These are phyloP conservation scores for Chenopodium formosanum DNA, from an alignment of 148 eudicot genomes.

Conservation along the genomic window DNA sequence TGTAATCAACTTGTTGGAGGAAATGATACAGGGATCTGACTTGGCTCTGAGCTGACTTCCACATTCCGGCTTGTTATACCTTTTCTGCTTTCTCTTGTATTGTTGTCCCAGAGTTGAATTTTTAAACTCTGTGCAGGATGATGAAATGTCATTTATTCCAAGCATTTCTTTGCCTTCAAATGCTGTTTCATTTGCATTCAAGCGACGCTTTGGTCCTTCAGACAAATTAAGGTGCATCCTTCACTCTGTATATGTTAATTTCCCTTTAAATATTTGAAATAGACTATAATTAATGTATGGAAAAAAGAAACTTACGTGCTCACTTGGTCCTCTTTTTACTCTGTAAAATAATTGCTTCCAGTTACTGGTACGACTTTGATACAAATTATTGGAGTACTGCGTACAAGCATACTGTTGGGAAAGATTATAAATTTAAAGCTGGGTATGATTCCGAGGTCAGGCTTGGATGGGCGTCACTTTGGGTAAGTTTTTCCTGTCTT, in stretches of 20 bases:
- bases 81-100: neutral
- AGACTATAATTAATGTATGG: neutral
- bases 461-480: constrained; percentile 96
- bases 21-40: neutral
- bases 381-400: constrained; percentile 83
- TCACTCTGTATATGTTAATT: neutral
- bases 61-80: neutral
- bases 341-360: constrained; percentile 30
- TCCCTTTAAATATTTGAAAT: neutral
- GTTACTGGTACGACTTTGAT: constrained; percentile 88
- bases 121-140: constrained; percentile 45
- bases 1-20: neutral
- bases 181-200: constrained; percentile 76
- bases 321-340: neutral
- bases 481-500: constrained; percentile 53
- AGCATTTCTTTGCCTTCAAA: constrained; percentile 84
- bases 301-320: neutral
- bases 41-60: constrained; percentile 6
- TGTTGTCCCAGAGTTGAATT: neutral
- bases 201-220: constrained; percentile 79
- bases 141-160: constrained; percentile 78
- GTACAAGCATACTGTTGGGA: constrained; percentile 82
- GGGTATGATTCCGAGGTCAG: constrained; percentile 90
- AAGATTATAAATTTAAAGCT: constrained; percentile 90
- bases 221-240: constrained; percentile 83